Evolutionary conservation across 2,329 filamentous ascomycete genomes (phyloP).

Genomic region (Fusarium nanum): DNA sequence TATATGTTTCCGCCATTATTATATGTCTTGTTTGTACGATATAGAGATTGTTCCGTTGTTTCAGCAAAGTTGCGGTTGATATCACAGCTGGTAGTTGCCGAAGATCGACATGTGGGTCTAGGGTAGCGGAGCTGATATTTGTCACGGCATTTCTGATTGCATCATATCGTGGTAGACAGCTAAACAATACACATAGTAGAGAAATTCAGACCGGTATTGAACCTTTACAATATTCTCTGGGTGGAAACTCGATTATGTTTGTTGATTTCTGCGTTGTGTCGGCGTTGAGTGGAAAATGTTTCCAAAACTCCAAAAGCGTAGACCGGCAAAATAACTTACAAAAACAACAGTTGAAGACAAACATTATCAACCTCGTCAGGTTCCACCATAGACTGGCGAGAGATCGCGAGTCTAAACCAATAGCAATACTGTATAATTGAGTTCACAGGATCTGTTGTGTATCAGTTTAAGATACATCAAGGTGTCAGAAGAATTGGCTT

Average conservation of each 20-base stretch:
- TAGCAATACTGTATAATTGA: too few species aligned
- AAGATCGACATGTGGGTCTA: constrained; percentile 34
- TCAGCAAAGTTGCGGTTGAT: not conserved
- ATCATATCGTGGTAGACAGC: not conserved
- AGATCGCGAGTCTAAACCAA: too few species aligned
- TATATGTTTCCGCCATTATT: constrained; percentile 47
- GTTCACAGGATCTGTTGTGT: not conserved
- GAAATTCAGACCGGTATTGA: fast-evolving
- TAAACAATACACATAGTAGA: not conserved
- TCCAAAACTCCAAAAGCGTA: too few species aligned
- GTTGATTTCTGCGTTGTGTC: not conserved
- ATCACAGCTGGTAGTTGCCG: not conserved
- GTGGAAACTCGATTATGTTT: not conserved
- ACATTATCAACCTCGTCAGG: too few species aligned
- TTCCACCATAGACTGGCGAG: too few species aligned
- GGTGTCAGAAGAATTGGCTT: too few species aligned
- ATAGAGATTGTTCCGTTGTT: not conserved
- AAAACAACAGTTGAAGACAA: too few species aligned
- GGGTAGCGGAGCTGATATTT: constrained; percentile 23
- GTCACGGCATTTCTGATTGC: not conserved
- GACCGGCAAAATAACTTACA: too few species aligned
- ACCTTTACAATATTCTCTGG: not conserved
- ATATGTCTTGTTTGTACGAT: not conserved
- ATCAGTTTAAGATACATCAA: not conserved
- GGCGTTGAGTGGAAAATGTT: not conserved